A percentile compares a stretch with the other conserved stretches of the same genome.
These are phyloP conservation scores for Xylaria sp. DNA, from an alignment of 2,329 filamentous ascomycete species.

Conservation along the genomic window DNA sequence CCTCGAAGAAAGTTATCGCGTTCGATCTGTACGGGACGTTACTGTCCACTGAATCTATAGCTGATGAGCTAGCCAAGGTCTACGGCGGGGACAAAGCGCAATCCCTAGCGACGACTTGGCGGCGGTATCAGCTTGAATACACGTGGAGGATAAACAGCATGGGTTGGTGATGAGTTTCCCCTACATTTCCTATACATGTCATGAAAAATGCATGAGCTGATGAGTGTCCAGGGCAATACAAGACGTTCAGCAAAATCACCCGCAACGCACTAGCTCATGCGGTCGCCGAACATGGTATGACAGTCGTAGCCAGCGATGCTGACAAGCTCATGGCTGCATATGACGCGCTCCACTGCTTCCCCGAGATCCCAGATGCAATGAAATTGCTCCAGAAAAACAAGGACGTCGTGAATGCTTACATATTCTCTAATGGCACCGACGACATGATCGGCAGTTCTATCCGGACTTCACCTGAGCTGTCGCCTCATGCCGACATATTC, in stretches of 20 bases:
- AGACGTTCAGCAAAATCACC: slow-evolving; percentile 68
- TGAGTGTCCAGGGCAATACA: slow-evolving; percentile 58
- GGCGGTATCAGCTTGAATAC: slow-evolving; percentile 76
- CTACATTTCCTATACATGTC: not conserved
- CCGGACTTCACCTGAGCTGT: slow-evolving; percentile 59
- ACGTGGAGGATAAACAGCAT: slow-evolving; percentile 79
- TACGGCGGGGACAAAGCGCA: slow-evolving; percentile 64
- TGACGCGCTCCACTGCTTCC: slow-evolving; percentile 67
- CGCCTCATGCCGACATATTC: slow-evolving; percentile 54
- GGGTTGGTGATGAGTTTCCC: slow-evolving; percentile 54
- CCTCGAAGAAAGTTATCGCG: slow-evolving; percentile 54
- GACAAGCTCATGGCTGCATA: slow-evolving; percentile 66
- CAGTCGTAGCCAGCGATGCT: slow-evolving; percentile 51
- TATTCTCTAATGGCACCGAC: slow-evolving; percentile 74
- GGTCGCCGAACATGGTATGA: slow-evolving; percentile 59
- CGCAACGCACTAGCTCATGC: slow-evolving; percentile 67
- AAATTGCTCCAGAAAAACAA: slow-evolving; percentile 48
- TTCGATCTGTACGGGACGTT: slow-evolving; percentile 81
- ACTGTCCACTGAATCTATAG: slow-evolving; percentile 73
- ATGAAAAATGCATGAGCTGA: slow-evolving; percentile 8
- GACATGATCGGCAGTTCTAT: slow-evolving; percentile 68
- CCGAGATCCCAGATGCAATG: slow-evolving; percentile 65
- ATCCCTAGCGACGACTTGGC: slow-evolving; percentile 65
- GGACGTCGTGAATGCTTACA: slow-evolving; percentile 55
- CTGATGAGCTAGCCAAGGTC: slow-evolving; percentile 59